Percentiles rank a stretch among this genome's conserved stretches.
Evolutionary conservation across 2,329 filamentous ascomycete genomes (phyloP).

Genomic region (Chrysoporthe deuterocubensis): DNA sequence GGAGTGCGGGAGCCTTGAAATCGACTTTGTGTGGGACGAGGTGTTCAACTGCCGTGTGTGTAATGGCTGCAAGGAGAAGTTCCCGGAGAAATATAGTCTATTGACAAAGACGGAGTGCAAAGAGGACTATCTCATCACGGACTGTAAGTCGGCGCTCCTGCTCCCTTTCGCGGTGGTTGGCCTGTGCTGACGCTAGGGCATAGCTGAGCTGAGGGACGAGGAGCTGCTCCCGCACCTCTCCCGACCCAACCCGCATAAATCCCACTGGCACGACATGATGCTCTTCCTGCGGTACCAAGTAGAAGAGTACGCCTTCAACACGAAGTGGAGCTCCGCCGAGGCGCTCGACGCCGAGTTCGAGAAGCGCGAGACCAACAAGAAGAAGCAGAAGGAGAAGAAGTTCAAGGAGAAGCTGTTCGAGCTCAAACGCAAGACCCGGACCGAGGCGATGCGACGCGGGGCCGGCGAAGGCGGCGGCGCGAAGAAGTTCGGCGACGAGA

Average conservation of each 20-base stretch:
- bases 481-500: constrained; percentile 67
- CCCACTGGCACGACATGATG: constrained; percentile 99
- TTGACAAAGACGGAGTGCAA: constrained; percentile 96
- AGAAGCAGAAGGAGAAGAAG: constrained; percentile 84
- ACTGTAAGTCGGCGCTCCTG: constrained; percentile 61
- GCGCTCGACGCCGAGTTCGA: constrained; percentile 89
- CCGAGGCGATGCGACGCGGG: constrained; percentile 83
- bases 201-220: constrained; percentile 86
- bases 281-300: constrained; percentile 92
- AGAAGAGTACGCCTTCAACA: constrained; percentile 86
- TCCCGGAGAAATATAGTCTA: constrained; percentile 90
- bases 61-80: constrained; percentile 82
- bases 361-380: constrained; percentile 76
- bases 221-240: constrained; percentile 86
- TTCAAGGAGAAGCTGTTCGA: constrained; percentile 89
- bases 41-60: constrained; percentile 79
- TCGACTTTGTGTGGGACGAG: constrained; percentile 95
- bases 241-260: constrained; percentile 92
- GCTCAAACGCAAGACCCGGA: constrained; percentile 88
- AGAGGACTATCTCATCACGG: constrained; percentile 93
- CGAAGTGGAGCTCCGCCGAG: constrained; percentile 89
- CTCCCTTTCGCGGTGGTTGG: neutral
- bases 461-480: constrained; percentile 71
- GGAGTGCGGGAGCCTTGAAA: constrained; percentile 83
- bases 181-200: constrained; percentile 12